Evolutionary conservation across 2,329 filamentous ascomycete genomes (phyloP), one percentile per base, ranked within the genome.

Genomic region (Hymenoscyphus repandus): DNA sequence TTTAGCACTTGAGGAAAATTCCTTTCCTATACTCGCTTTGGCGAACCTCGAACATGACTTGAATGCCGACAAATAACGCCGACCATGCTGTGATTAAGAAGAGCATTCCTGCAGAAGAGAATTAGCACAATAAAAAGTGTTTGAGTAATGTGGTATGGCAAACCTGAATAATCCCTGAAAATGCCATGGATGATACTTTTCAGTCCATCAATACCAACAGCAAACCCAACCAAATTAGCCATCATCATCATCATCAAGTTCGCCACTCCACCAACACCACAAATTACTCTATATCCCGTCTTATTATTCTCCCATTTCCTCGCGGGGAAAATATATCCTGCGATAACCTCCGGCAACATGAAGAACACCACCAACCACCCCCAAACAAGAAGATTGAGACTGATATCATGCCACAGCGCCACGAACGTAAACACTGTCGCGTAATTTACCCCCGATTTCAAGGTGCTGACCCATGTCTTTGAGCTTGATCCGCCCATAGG

Each of bases 361-460:
- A 99, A 99, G 20, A 97, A 72, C 0, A 95, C 91, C 56, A 99
- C 83, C 36, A 99, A 77, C 93, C 93, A 99, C 27, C 93, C 92
- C 93, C 93, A 99, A 68, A 95, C 86, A 31, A 99, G 77, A 36
- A 99, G 75, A 9, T 86, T 82, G 30, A 97, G 79, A 70, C 95
- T 86, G 64, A 99, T 95, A 63, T 99, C 93, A 70, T 99, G 93
- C 93, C 93, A 99, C 27, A 99, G 75, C 0, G 93, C 95, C 20
- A 99, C 93, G 63, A 99, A 99, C 0, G 90, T 96, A 67, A 99
- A 99, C 31, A 96, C 88, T 4, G 85, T 72, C 2, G 95, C 74
- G 66, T 90, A 93, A 50, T 92, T 96, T 46, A 82, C 62, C 2
- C 92, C 74, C 0, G 83, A 83, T 13, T 79, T 74, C 40, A 77